phyloP scores from a whole-genome alignment of 2,329 filamentous ascomycete species.

The Colletotrichum navitas region DNA sequence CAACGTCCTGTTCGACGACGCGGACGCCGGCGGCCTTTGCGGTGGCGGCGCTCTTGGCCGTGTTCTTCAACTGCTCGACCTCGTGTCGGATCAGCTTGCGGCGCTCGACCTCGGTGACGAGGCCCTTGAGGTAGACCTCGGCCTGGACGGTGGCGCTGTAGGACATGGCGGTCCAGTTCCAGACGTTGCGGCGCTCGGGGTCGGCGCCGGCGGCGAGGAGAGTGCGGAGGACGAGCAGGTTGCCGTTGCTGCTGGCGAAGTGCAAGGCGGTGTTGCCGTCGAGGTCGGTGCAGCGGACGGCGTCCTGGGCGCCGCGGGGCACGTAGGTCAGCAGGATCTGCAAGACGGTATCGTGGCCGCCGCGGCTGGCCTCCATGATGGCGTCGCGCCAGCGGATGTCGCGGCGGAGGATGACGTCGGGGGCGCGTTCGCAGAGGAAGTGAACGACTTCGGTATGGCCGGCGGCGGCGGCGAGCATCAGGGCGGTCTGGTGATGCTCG shows the following conservation, averaged over 20 bases:
- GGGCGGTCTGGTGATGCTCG: conserved; percentile 81
- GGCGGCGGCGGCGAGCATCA: conserved; percentile 80
- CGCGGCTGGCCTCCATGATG: conserved; percentile 73
- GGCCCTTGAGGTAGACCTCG: conserved; percentile 84
- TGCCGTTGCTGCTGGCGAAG: conserved; percentile 86
- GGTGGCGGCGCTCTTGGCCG: conserved; percentile 51
- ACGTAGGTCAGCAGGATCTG: conserved; percentile 74
- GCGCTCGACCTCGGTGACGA: conserved; percentile 79
- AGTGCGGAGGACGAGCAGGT: conserved; percentile 81
- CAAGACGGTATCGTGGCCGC: conserved; percentile 73
- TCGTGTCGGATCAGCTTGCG: conserved; percentile 60
- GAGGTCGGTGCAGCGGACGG: conserved; percentile 71
- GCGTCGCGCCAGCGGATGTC: conserved; percentile 80
- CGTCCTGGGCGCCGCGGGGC: conserved; percentile 64
- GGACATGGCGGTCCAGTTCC: conserved; percentile 85
- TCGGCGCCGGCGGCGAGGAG: conserved; percentile 84
- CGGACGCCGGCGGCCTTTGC: conserved; percentile 57
- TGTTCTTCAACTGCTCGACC: conserved; percentile 52
- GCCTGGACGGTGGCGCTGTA: conserved; percentile 87
- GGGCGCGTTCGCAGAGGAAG: conserved; percentile 74
- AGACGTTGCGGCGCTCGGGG: conserved; percentile 77
- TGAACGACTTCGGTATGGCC: conserved; percentile 82
- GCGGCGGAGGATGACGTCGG: conserved; percentile 71
- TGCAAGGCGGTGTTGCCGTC: conserved; percentile 90
- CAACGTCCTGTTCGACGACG: conserved; percentile 55